Evolutionary conservation across 495 filamentous ascomycete species (phyloP).

Genomic region (Daldinia childiae): DNA sequence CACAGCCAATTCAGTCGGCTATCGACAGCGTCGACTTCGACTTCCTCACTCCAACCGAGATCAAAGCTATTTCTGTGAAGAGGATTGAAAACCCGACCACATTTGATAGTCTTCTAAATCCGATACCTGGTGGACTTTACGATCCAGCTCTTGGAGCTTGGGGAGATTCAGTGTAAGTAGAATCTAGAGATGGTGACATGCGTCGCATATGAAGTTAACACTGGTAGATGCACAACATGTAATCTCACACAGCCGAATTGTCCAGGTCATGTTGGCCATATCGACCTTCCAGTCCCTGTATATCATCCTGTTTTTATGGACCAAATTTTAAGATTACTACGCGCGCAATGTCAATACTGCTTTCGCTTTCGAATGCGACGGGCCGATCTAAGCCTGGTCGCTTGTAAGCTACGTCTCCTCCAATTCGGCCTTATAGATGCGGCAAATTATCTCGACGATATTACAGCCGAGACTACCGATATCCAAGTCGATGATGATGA

Average conservation of each 20-base stretch:
- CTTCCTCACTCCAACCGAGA: conserved; percentile 80
- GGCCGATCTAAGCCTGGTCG: conserved; percentile 74
- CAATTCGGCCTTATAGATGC: conserved; percentile 84
- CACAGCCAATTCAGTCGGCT: conserved; percentile 84
- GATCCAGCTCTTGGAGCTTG: conserved; percentile 93
- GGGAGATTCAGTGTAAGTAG: conserved; percentile 77
- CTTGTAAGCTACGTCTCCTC: conserved; percentile 86
- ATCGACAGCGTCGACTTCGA: conserved; percentile 91
- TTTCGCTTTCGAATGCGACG: conserved; percentile 79
- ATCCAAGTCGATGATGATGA: conserved; percentile 44
- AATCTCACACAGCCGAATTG: conserved; percentile 79
- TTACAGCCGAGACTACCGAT: conserved; percentile 46
- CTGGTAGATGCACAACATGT: conserved; percentile 85
- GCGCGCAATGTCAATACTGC: conserved; percentile 90
- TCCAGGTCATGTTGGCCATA: conserved; percentile 93
- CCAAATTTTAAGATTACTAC: conserved; percentile 82
- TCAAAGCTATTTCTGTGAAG: conserved; percentile 89
- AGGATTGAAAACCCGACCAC: conserved; percentile 88
- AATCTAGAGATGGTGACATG: background rate
- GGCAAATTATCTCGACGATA: conserved; percentile 70
- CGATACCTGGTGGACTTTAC: conserved; percentile 87
- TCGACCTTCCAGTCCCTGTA: conserved; percentile 89
- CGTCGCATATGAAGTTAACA: conserved; percentile 29
- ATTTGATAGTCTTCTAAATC: conserved; percentile 87
- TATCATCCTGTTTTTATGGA: conserved; percentile 96